phyloP scores from a whole-genome alignment of 148 eudicot genomes.

The Vaccinium darrowii region DNA sequence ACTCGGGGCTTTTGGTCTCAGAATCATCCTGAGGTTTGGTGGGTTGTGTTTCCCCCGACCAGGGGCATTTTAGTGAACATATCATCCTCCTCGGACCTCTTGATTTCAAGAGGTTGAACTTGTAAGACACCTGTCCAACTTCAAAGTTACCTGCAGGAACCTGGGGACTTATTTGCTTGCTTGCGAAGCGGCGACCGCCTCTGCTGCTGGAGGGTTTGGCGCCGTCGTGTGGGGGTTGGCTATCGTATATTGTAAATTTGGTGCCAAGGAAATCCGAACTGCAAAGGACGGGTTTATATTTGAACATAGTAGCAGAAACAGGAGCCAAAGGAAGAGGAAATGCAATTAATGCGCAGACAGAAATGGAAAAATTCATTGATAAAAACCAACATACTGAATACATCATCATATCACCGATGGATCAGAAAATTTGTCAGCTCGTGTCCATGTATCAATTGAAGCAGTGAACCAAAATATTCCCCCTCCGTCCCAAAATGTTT shows the following conservation, averaged over 20 bases:
- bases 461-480: neutral
- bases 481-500: too few species aligned
- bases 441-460: neutral
- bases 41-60: conserved; percentile 26
- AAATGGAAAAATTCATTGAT: neutral
- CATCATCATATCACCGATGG: neutral
- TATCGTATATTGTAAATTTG: conserved; percentile 81
- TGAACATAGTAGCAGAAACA: neutral
- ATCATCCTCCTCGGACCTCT: conserved; percentile 96
- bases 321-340: neutral
- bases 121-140: conserved; percentile 77
- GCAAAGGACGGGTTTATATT: conserved; percentile 17
- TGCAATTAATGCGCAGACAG: neutral
- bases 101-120: conserved; percentile 89
- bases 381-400: neutral
- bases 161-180: conserved; percentile 94
- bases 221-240: conserved; percentile 78
- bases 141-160: conserved; percentile 88
- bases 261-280: conserved; percentile 99
- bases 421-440: neutral
- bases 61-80: conserved; percentile 64
- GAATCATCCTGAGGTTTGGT: conserved; percentile 24
- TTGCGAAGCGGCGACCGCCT: conserved; percentile 73
- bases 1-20: conserved; percentile 32
- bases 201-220: conserved; percentile 79